Base-by-base conservation (phyloP, 2,329 filamentous ascomycete genomes). In the Fusarium multiceps region DNA sequence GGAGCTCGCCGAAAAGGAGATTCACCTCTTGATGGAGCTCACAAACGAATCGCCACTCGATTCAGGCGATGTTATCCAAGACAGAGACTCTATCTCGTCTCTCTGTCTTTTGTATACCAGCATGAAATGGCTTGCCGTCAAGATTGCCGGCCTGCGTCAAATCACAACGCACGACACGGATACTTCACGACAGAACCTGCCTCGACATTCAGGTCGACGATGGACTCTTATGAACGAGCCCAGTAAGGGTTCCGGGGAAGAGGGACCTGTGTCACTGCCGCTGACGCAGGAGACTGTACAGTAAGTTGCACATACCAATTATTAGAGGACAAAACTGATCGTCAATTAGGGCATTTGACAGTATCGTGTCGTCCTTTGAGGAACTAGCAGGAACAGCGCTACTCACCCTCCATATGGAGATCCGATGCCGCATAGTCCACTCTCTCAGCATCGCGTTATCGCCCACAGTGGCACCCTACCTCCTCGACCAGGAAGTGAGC, bases 41-140 rank as follows among this genome's bases (percentile, higher is more conserved):
- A 85, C 87, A 0, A 87, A 87, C 62, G 87, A 90, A 63, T 85
- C 85, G 21, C 86, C 88, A 6, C 81, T 97, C 13, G 88, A 91
- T 67, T 86, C 91, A 55, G 91, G 91, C 72, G 95, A 98, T 78
- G 90, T 98, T 50, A 94, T 98, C 68, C 91, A 92, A 45, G 94
- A 98, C 75, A 90, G 92, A 27, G 97, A 98, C 78, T 92, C 90
- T 6, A 91, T 98, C 28, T 89, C 91, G 45, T 92, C 92, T 6
- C 83, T 99, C 7, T 98, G 94, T 73, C 87, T 98, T 41, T 84
- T 99, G 37, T 97, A 97, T 79, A 98, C 94, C 51, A 98, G 94
- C 82, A 97, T 98, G 93, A 96, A 97, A 84, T 99, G 96, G 96
- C 88, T 99, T 37, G 90, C 92, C 21, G 91, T 91, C 72, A 96